Evolutionary conservation across 1,139 yeast genomes (phyloP).

Genomic region (Lodderomyces jiufengensis): DNA sequence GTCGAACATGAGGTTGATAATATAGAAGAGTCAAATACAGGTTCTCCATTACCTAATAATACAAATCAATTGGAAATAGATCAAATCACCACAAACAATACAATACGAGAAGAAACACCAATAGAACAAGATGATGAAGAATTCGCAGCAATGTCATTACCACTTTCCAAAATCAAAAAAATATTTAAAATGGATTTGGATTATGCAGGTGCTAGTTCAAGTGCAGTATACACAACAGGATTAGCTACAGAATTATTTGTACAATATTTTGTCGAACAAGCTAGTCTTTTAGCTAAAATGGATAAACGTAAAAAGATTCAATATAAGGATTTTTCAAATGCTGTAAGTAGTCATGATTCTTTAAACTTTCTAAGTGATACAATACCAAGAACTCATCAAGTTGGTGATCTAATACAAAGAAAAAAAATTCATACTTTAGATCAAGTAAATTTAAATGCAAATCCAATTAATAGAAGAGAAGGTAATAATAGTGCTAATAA

Average conservation of each 20-base stretch:
- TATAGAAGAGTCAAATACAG: background rate
- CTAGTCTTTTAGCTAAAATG: conserved; percentile 62
- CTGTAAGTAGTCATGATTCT: conserved; percentile 64
- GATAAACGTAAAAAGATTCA: conserved; percentile 68
- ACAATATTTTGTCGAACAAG: conserved; percentile 77
- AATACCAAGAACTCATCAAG: conserved; percentile 58
- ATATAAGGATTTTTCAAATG: conserved; percentile 73
- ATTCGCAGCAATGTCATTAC: conserved; percentile 37
- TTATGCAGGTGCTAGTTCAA: conserved; percentile 67
- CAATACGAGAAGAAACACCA: conserved; percentile 2
- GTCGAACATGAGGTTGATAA: conserved; percentile 2
- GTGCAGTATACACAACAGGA: conserved; percentile 80
- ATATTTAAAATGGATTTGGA: conserved; percentile 87
- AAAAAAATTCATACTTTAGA: conserved; percentile 38
- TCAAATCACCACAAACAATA: conserved; percentile 6
- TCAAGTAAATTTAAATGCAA: no score
- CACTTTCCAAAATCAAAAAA: conserved; percentile 76
- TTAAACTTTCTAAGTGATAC: conserved; percentile 67
- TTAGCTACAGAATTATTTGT: conserved; percentile 85
- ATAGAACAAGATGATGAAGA: conserved; percentile 2
- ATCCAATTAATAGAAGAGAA: background rate
- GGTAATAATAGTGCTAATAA: no score
- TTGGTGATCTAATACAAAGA: conserved; percentile 48
- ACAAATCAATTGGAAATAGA: conserved; percentile 11
- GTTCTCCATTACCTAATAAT: conserved; percentile 9